Conservation (phyloP, 1,139 yeast genomes). For the Kodamaea sp. region DNA sequence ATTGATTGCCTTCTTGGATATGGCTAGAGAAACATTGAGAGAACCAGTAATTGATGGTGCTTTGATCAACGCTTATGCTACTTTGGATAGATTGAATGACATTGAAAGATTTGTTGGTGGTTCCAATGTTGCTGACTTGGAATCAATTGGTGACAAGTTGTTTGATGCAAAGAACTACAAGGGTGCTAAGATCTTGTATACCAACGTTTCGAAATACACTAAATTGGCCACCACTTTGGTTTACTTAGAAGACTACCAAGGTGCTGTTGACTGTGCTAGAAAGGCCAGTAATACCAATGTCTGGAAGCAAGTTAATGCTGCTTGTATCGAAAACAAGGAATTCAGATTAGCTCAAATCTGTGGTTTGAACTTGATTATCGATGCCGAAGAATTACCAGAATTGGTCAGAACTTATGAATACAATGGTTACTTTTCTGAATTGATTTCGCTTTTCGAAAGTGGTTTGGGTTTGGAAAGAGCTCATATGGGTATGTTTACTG, state of each 20-base stretch:
- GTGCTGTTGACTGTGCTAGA: conserved; percentile 98
- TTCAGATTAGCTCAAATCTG: conserved; percentile 97
- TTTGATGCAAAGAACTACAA: conserved; percentile 80
- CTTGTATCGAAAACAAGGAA: conserved; percentile 93
- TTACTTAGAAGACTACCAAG: conserved; percentile 85
- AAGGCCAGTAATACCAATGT: conserved; percentile 92
- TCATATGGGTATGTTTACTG: conserved; percentile 99
- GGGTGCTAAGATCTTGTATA: conserved; percentile 86
- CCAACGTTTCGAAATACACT: conserved; percentile 88
- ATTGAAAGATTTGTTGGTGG: conserved; percentile 82
- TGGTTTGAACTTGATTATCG: conserved; percentile 94
- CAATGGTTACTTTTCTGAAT: conserved; percentile 88
- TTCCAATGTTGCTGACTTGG: conserved; percentile 90
- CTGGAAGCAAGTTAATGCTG: conserved; percentile 97
- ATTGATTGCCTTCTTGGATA: conserved; percentile 75
- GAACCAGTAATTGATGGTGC: conserved; percentile 95
- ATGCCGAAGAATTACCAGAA: conserved; percentile 95
- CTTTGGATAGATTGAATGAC: conserved; percentile 69
- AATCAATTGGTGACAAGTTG: conserved; percentile 86
- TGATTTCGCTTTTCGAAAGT: conserved; percentile 88
- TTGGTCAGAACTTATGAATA: conserved; percentile 82
- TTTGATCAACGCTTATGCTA: conserved; percentile 81
- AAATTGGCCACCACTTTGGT: conserved; percentile 95
- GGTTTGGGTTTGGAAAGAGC: conserved; percentile 97
- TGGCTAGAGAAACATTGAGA: conserved; percentile 93